Base-by-base conservation (phyloP, 164 flowering plant genomes). In the Stephania japonica region DNA sequence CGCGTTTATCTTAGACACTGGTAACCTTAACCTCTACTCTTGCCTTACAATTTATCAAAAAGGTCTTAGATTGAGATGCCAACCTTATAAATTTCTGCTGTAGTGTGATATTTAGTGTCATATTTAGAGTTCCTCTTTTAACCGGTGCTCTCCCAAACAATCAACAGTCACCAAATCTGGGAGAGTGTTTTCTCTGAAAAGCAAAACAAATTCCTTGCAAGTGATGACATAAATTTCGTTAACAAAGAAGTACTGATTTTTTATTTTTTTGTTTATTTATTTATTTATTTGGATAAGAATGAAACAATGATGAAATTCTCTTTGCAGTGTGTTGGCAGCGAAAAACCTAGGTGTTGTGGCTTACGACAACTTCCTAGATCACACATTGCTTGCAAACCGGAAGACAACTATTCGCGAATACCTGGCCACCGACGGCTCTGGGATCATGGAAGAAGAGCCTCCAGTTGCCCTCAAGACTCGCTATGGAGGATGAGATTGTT, bases 381-480 rank as follows among this genome's bases (percentile, higher is more conserved):
- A 93, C 81, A 90, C 98, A n/a, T 93, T 70, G 72, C 92, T 93
- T 42, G 93, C 84, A 38, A 87, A 93, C 72, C 91, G 97, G 25
- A 84, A 70, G 77, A 90, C 97, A 72, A 89, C 91, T 32, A 87
- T 91, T 72, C 89, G 91, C 1, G 77, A 86, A 62, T 86, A 90
- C 81, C 83, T 93, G 70, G 85, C 81, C 1, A 85, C 90, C 21
- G 75, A 82, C 41, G 98, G 97, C 47, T 82, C 90, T 25, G 91
- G 94, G 61, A 91, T 93, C 78, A 93, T 91, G 97, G 97, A 90
- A 82, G 98, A 93, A 76, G 97, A 91, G 75, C 98, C 95, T 68
- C 97, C 98, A 8, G 92, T 87, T 76, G 68, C 81, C 42, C 82
- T 93, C 49, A 93, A 84, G 83, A 70, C 70, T 32, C 87, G 95